Percentiles rank a stretch among this genome's conserved stretches.
Conservation (phyloP, 75 land plant genomes). For the Picea sitchensis region DNA sequence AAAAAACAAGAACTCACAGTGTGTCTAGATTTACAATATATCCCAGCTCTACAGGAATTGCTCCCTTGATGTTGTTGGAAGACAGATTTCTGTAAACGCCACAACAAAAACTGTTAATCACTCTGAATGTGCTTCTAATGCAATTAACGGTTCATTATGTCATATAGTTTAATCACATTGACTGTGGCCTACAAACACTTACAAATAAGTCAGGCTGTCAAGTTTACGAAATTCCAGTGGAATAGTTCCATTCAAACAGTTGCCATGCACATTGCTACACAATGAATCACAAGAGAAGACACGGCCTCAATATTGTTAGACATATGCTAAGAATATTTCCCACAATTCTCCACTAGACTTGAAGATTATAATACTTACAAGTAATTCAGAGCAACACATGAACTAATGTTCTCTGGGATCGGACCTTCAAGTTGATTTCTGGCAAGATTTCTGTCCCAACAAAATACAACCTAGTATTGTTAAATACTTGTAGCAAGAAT, state of each 20-base stretch:
- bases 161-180: neutral
- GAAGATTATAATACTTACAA: conserved; percentile 42
- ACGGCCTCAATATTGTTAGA: neutral
- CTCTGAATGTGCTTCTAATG: neutral
- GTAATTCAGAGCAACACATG: conserved; percentile 73
- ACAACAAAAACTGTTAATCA: neutral
- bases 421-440: conserved; percentile 84
- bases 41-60: conserved; percentile 83
- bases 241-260: conserved; percentile 76
- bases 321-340: neutral
- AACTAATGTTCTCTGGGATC: conserved; percentile 84
- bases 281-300: neutral
- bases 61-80: conserved; percentile 61
- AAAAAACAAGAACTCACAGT: conserved; percentile 40
- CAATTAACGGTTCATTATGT: neutral
- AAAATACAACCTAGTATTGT: neutral
- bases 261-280: conserved; percentile 67
- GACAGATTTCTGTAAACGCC: conserved; percentile 68
- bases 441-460: conserved; percentile 64
- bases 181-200: conserved; percentile 21
- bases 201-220: conserved; percentile 89
- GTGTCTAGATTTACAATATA: conserved; percentile 84
- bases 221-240: conserved; percentile 71
- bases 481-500: neutral
- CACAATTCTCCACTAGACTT: neutral